Evolutionary conservation across 2,329 filamentous ascomycete species (phyloP), one percentile per base, ranked within the genome.

Genomic region (Aspergillus versicolor): DNA sequence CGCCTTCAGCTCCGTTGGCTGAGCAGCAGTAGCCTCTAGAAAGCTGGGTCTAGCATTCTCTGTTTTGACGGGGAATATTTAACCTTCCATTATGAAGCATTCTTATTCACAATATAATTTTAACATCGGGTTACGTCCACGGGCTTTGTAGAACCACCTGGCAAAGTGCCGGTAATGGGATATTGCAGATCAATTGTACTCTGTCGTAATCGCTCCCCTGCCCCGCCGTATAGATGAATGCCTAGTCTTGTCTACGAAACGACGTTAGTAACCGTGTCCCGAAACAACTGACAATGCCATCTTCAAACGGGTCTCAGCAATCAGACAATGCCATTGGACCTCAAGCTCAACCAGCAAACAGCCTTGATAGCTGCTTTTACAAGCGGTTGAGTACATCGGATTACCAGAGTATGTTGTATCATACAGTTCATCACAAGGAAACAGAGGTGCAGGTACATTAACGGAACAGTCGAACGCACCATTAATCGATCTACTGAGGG

Each of bases 321-420:
- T 77, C 74, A 77, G 75, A 77, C 70, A 75, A 73, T 76, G 74
- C 75, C 75, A 71, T 69, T 68, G 60, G 49, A 73, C 73, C 73
- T 72, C 75, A 77, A 66, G 69, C 75, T 72, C 74, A 62, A 75
- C 74, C 75, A 77, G 73, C 75, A 71, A 71, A 41, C 24, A 58
- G 51, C 59, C 45, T 41, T 57, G 51, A 43, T 41, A 24, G 24
- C 41, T 58, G 27, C 9, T 9, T 30, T 58, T 61, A 59, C 54
- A 38, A 63, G 74, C 75, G 74, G 75, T 73, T 77, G 73, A 74
- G 74, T 67, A 63, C 62, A 65, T 77, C 71, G 72, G 74, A 71
- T 77, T 77, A 77, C 75, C 75, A 77, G 74, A 76, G 73, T 72
- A 69, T 70, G 67, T 67, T 40, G 59, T 55, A 57, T 49, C 65